Percentiles rank a stretch among this genome's conserved stretches.
These are phyloP conservation scores for Hericium alpestre DNA, from an alignment of 768 basidiomycete genomes.

Conservation along the genomic window DNA sequence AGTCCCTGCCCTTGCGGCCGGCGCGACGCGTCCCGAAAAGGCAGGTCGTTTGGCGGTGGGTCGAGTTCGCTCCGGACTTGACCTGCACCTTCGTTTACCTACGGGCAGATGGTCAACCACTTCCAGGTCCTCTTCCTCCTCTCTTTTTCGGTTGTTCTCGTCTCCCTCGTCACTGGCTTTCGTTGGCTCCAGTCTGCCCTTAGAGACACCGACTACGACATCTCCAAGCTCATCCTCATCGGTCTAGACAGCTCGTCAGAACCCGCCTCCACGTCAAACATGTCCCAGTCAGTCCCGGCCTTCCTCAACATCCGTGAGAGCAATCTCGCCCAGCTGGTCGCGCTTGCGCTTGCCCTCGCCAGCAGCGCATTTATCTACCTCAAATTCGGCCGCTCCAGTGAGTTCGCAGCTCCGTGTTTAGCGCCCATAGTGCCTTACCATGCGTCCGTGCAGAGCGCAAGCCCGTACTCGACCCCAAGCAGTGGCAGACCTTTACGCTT, in stretches of 20 bases:
- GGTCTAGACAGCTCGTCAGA: conserved; percentile 33
- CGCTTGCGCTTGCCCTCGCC: conserved; percentile 41
- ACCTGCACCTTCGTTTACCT: neutral
- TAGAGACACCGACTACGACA: conserved; percentile 43
- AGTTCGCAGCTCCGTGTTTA: conserved; percentile 14
- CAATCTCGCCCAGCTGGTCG: conserved; percentile 34
- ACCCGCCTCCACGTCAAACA: conserved; percentile 2
- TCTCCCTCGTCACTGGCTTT: conserved; percentile 34
- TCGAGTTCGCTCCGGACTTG: too few species aligned
- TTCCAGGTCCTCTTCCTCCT: conserved; percentile 44
- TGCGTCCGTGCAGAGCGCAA: conserved; percentile 38
- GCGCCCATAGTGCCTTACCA: conserved; percentile 1
- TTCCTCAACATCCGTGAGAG: conserved; percentile 23
- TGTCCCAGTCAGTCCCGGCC: conserved; percentile 5
- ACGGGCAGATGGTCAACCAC: conserved; percentile 40
- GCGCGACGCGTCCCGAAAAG: neutral
- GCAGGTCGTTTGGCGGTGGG: too few species aligned
- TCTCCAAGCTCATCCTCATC: conserved; percentile 51
- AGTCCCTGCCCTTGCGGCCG: neutral
- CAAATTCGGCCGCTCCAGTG: conserved; percentile 33
- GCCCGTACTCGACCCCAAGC: conserved; percentile 60
- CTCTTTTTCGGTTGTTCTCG: conserved; percentile 39
- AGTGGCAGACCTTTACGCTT: conserved; percentile 79
- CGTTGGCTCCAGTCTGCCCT: conserved; percentile 35
- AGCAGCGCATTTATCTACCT: conserved; percentile 40